Conservation (phyloP, 140 eudicot species). For the Flaveria floridana region DNA sequence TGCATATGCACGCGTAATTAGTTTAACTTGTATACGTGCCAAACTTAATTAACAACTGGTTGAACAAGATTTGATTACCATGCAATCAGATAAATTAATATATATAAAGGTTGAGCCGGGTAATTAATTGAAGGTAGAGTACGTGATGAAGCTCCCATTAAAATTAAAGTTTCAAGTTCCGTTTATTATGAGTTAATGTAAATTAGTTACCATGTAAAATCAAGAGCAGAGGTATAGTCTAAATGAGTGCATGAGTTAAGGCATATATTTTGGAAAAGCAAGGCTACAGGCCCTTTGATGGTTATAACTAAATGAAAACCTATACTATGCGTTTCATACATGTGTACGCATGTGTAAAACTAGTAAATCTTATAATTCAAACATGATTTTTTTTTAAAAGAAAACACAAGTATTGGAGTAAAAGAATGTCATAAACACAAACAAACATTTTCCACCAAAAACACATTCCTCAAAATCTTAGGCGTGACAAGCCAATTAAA, state of each 20-base stretch:
- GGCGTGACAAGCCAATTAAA: slow-evolving; percentile 68
- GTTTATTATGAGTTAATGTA: no score
- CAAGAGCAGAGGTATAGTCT: no score
- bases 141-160: no score
- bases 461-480: slow-evolving; percentile 56
- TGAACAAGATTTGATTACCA: slow-evolving; percentile 20
- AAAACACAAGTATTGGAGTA: neutral
- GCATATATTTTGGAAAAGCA: no score
- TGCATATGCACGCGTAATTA: slow-evolving; percentile 43
- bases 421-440: neutral
- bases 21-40: slow-evolving; percentile 30
- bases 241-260: no score
- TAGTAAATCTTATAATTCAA: neutral
- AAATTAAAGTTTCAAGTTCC: no score
- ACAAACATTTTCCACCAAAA: slow-evolving; percentile 33
- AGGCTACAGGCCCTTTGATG: no score
- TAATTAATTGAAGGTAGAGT: no score
- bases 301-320: neutral
- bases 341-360: neutral
- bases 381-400: neutral
- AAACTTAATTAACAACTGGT: neutral
- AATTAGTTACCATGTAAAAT: no score
- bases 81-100: neutral
- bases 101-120: no score
- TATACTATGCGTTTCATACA: neutral